Evolutionary conservation across 2,329 filamentous ascomycete genomes (phyloP), one percentile per base, ranked within the genome.

Genomic region (Lasiodiplodia citricola): DNA sequence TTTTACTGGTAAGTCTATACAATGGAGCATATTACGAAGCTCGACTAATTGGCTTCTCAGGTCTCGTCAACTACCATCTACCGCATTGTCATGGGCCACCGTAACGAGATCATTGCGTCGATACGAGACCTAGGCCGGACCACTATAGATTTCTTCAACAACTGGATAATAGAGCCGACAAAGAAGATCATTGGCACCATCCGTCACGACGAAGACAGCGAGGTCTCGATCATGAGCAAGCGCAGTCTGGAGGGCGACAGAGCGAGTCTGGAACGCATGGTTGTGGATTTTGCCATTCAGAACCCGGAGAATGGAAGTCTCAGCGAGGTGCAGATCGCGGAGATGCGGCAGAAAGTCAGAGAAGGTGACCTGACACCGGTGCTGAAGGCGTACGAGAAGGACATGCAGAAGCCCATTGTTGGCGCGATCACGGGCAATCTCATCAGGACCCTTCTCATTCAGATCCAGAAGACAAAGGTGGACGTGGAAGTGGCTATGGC

Each of bases 401-500:
- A 97, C 73, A 84, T 99, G 52, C 88, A 91, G 65, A 91, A 85
- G 57, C 96, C 96, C 0, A 89, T 99, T 70, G 85, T 90, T 67
- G 94, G 95, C 8, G 92, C 94, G 0, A 81, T 99, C 21, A 88
- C 89, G 37, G 96, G 96, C 13, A 95, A 98, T 74, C 86, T 99
- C 35, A 87, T 98, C 44, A 90, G 95, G 64, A 94, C 95, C 4
- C 87, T 99, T 35, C 85, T 99, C 55, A 98, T 99, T 67, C 96
- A 99, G 77, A 91, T 99, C 47, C 96, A 99, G 76, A 99, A 99
- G 85, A 98, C 96, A 25, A 99, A 99, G 83, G 96, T 99, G 10
- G 96, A 99, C 76, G 90, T 99, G 14, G 96, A 99, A 80, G 90
- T 98, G 70, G 96, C 96, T 16, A 94, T 99, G 83, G 93, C 92